Conservation (phyloP, 306 rosid genomes). For the Castanea mollissima region DNA sequence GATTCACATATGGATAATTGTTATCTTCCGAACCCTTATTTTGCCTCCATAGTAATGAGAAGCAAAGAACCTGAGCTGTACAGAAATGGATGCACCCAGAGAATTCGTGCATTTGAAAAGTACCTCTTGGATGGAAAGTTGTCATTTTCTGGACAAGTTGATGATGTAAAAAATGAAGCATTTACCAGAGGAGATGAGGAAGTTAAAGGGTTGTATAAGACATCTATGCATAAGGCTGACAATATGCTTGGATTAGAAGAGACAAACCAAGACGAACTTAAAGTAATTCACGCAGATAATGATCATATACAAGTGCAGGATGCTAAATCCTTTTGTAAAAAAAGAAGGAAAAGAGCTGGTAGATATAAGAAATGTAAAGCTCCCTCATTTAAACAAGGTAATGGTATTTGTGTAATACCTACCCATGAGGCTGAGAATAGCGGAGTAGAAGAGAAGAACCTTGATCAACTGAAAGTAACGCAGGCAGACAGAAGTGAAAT, state of each 20-base stretch:
- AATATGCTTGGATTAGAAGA: slow-evolving; percentile 29
- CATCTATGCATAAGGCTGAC: slow-evolving; percentile 30
- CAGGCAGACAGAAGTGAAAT: background rate
- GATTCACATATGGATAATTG: slow-evolving; percentile 37
- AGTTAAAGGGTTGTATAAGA: slow-evolving; percentile 30
- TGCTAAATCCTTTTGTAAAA: background rate
- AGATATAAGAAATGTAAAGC: slow-evolving; percentile 2
- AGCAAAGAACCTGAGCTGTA: slow-evolving; percentile 66
- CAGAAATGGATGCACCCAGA: slow-evolving; percentile 77
- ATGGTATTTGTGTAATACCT: slow-evolving; percentile 26
- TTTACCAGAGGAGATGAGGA: slow-evolving; percentile 41
- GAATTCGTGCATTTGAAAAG: slow-evolving; percentile 82
- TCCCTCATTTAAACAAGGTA: slow-evolving; percentile 13
- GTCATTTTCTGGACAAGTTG: slow-evolving; percentile 48
- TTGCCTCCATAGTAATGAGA: slow-evolving; percentile 71
- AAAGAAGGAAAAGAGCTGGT: background rate
- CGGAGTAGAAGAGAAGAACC: slow-evolving; percentile 33
- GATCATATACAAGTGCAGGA: slow-evolving; percentile 19
- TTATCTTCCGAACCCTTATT: slow-evolving; percentile 54
- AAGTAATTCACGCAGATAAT: slow-evolving; percentile 30
- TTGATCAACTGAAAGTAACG: slow-evolving; percentile 14
- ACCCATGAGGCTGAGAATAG: slow-evolving; percentile 30
- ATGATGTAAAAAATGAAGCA: slow-evolving; percentile 37
- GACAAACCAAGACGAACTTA: slow-evolving; percentile 35
- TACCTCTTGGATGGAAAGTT: slow-evolving; percentile 48